Conservation (phyloP, 2,329 filamentous ascomycete genomes). For the Penicillium sp. region DNA sequence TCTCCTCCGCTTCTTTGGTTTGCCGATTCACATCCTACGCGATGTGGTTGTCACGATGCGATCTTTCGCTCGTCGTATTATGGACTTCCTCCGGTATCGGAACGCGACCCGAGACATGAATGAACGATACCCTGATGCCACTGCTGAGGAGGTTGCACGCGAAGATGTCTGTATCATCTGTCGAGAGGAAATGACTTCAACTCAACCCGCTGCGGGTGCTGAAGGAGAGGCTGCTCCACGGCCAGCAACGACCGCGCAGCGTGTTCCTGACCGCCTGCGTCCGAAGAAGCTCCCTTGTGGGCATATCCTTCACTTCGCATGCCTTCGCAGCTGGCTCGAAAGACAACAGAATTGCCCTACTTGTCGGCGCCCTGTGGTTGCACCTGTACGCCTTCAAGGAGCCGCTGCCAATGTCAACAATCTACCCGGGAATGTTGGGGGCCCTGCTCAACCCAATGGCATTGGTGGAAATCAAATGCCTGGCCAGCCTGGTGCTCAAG, state of each 20-base stretch:
- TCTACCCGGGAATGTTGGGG: slow-evolving; percentile 31
- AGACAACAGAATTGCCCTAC: slow-evolving; percentile 97
- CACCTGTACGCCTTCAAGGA: slow-evolving; percentile 43
- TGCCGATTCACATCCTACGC: slow-evolving; percentile 95
- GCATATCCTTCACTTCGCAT: slow-evolving; percentile 92
- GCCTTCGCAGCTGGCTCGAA: slow-evolving; percentile 95
- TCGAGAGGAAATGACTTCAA: slow-evolving; percentile 90
- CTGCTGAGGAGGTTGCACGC: slow-evolving; percentile 77
- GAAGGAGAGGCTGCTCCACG: slow-evolving; percentile 40
- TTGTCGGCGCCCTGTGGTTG: slow-evolving; percentile 81
- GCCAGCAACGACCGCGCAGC: slow-evolving; percentile 31
- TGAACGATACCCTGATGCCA: slow-evolving; percentile 85
- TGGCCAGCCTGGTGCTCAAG: slow-evolving; percentile 46
- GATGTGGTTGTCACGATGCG: slow-evolving; percentile 93
- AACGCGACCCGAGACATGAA: slow-evolving; percentile 96
- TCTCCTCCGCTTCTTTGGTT: slow-evolving; percentile 88
- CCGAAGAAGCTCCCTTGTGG: slow-evolving; percentile 97
- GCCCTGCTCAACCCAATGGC: slow-evolving; percentile 38
- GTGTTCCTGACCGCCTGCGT: slow-evolving; percentile 77
- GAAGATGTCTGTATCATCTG: slow-evolving; percentile 98
- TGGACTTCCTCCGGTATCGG: slow-evolving; percentile 86
- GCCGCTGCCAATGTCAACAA: slow-evolving; percentile 41
- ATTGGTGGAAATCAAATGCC: slow-evolving; percentile 47
- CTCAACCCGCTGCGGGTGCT: slow-evolving; percentile 61
- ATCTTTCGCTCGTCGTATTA: slow-evolving; percentile 88